These are phyloP conservation scores for Avena insularis DNA, from an alignment of 176 grass and related monocot genomes.

Conservation along the genomic window DNA sequence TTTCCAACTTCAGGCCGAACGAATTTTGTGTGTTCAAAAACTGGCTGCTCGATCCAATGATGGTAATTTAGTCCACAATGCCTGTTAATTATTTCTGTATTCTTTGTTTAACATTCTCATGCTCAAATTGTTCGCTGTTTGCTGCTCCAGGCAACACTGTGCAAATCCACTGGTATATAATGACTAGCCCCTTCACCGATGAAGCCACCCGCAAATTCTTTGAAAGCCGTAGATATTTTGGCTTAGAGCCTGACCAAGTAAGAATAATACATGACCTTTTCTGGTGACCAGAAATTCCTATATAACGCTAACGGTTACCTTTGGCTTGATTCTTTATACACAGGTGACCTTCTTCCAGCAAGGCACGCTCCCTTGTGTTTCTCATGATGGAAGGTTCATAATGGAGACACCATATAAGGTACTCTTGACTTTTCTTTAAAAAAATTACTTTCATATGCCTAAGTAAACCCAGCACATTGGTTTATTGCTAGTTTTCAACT, in stretches of 20 bases:
- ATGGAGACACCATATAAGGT: conserved; percentile 96
- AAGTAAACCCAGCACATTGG: not conserved
- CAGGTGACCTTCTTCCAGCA: conserved; percentile 98
- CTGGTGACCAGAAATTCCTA: not conserved
- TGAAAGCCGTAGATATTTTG: conserved; percentile 86
- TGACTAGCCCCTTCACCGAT: conserved; percentile 98
- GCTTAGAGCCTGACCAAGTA: conserved; percentile 92
- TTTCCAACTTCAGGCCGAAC: conserved; percentile 98
- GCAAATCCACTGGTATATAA: conserved; percentile 96
- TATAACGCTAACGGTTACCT: conserved; percentile 20
- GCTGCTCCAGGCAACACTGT: conserved; percentile 54
- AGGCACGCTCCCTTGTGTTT: conserved; percentile 96
- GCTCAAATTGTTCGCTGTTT: conserved; percentile 25
- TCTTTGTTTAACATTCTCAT: conserved; percentile 7
- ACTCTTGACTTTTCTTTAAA: conserved; percentile 9
- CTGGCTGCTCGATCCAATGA: conserved; percentile 90
- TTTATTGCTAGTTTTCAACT: conserved; percentile 20
- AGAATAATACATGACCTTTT: conserved; percentile 13
- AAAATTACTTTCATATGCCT: not conserved
- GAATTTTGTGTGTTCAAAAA: conserved; percentile 89
- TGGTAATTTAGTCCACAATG: conserved; percentile 41
- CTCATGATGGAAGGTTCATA: conserved; percentile 89
- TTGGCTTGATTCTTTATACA: conserved; percentile 31
- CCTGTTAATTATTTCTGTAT: conserved; percentile 19
- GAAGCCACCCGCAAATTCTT: conserved; percentile 85